phyloP scores from a whole-genome alignment of 2,329 filamentous ascomycete species.

The Alternaria hordeiaustralica region DNA sequence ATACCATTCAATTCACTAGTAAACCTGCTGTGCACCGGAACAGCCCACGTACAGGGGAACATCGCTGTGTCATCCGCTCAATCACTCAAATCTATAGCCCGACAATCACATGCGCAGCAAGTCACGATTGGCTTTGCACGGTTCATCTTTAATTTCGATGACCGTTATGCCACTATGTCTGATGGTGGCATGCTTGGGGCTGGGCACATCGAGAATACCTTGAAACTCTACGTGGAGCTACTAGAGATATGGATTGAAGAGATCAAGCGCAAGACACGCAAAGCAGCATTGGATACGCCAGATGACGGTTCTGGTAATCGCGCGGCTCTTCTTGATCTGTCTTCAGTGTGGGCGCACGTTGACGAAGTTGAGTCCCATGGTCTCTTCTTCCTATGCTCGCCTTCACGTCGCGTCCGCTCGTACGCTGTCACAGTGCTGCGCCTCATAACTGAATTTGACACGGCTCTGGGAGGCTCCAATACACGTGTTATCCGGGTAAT shows the following conservation, averaged over 20 bases:
- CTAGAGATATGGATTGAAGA: constrained; percentile 98
- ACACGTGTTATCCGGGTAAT: constrained; percentile 89
- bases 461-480: constrained; percentile 79
- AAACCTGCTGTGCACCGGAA: constrained; percentile 94
- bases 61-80: constrained; percentile 92
- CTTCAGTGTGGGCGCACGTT: constrained; percentile 88
- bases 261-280: constrained; percentile 83
- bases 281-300: constrained; percentile 67
- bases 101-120: constrained; percentile 90
- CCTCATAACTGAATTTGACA: constrained; percentile 92
- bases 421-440: constrained; percentile 93
- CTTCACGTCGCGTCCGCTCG: constrained; percentile 84
- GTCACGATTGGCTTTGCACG: constrained; percentile 96
- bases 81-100: constrained; percentile 92
- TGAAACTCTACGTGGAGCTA: constrained; percentile 90
- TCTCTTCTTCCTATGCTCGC: constrained; percentile 95
- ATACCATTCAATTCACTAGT: constrained; percentile 94
- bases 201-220: constrained; percentile 91
- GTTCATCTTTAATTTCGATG: constrained; percentile 99
- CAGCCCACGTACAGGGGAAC: constrained; percentile 89
- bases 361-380: constrained; percentile 97
- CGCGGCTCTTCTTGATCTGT: constrained; percentile 80
- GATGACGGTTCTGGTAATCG: constrained; percentile 73
- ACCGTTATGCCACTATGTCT: constrained; percentile 95
- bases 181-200: constrained; percentile 95